phyloP scores from a whole-genome alignment of 176 grass and related monocot genomes.

The Musa schizocarpa region DNA sequence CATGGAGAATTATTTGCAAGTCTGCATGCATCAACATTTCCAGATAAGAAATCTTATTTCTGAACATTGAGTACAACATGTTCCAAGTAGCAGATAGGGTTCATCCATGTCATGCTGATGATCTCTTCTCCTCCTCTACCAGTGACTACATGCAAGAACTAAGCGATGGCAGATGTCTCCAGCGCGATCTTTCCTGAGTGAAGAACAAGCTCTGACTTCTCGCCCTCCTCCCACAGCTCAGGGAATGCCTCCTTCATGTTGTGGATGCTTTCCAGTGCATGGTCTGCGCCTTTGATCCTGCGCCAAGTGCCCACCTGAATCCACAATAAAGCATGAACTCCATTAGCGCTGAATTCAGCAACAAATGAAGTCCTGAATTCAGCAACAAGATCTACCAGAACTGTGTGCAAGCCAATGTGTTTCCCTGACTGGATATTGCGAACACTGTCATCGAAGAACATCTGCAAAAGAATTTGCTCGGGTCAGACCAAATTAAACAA shows the following conservation, averaged over 20 bases:
- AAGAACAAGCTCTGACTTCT: constrained; percentile 56
- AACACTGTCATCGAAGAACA: constrained; percentile 72
- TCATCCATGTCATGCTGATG: neutral
- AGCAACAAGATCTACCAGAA: constrained; percentile 33
- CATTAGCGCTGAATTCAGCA: too few relatives aligned
- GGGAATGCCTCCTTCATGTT: constrained; percentile 79
- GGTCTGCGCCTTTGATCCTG: constrained; percentile 66
- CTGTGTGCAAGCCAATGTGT: constrained; percentile 48
- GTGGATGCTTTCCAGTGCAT: constrained; percentile 74
- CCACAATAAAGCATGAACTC: constrained; percentile 6
- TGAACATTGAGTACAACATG: too few relatives aligned
- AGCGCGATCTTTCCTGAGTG: constrained; percentile 52
- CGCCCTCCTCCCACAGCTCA: constrained; percentile 69
- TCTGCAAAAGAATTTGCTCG: constrained; percentile 30
- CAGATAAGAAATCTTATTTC: too few relatives aligned
- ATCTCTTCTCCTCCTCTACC: neutral
- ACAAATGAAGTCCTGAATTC: too few relatives aligned
- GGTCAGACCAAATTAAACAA: neutral
- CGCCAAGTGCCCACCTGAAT: constrained; percentile 63
- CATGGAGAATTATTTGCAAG: too few relatives aligned
- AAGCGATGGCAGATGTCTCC: constrained; percentile 68
- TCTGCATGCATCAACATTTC: too few relatives aligned
- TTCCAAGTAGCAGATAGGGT: neutral
- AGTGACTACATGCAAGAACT: neutral
- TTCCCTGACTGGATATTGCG: constrained; percentile 80